Evolutionary conservation across 306 rosid genomes (phyloP).

Genomic region (Canavalia gladiata): DNA sequence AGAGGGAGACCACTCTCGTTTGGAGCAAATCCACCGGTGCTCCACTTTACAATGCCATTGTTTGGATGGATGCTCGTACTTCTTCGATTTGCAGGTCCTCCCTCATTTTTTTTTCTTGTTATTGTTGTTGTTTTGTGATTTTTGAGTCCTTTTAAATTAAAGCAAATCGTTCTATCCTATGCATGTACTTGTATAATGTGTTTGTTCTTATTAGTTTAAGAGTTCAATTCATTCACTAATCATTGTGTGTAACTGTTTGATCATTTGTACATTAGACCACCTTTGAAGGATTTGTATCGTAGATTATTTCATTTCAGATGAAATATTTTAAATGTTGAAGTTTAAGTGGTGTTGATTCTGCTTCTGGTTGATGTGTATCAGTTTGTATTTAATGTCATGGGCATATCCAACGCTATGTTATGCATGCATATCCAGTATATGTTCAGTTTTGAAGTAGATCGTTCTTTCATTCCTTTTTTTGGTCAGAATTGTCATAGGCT

Average conservation of each 20-base stretch:
- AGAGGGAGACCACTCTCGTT: slow-evolving; percentile 88
- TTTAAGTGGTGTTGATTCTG: too few relatives aligned
- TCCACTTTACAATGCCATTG: slow-evolving; percentile 87
- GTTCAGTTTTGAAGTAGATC: neutral
- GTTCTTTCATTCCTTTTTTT: slow-evolving; percentile 21
- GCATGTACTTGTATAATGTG: neutral
- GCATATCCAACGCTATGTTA: neutral
- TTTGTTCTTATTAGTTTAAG: neutral
- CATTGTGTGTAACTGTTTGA: neutral
- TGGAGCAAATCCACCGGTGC: slow-evolving; percentile 95
- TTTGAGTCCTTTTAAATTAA: neutral
- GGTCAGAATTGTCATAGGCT: neutral
- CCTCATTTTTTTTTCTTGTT: neutral
- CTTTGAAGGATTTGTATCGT: slow-evolving; percentile 5
- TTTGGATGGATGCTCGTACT: slow-evolving; percentile 98
- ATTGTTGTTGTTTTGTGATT: neutral
- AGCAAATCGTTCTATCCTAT: neutral
- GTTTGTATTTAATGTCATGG: neutral
- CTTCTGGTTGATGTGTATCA: neutral
- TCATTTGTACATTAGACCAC: neutral
- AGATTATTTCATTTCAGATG: slow-evolving; percentile 7
- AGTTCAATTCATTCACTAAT: slow-evolving; percentile 8
- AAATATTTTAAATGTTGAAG: neutral
- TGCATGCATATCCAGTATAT: too few relatives aligned
- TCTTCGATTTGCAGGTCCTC: slow-evolving; percentile 80